These are phyloP conservation scores for Pisolithus microcarpus DNA, from an alignment of 768 basidiomycete species.

Conservation along the genomic window DNA sequence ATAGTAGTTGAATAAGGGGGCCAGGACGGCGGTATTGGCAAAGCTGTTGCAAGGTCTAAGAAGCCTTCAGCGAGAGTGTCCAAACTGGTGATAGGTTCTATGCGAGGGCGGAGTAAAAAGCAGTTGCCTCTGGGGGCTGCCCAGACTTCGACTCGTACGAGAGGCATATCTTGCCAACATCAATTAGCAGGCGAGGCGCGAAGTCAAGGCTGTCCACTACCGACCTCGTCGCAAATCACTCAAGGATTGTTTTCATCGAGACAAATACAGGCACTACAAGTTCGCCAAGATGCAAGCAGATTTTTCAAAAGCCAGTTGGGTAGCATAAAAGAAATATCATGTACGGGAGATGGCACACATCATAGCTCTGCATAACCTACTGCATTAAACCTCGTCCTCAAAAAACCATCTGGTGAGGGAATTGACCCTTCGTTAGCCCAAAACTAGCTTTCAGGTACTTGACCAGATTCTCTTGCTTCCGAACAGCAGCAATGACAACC, in stretches of 20 bases:
- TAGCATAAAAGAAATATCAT: neutral
- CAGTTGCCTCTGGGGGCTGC: constrained; percentile 4
- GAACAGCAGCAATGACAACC: constrained; percentile 73
- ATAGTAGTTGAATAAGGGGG: constrained; percentile 74
- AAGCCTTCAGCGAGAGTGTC: constrained; percentile 52
- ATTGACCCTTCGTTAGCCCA: constrained; percentile 95
- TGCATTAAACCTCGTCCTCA: constrained; percentile 32
- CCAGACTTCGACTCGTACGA: constrained; percentile 9
- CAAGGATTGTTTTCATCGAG: no score
- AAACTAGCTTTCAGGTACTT: constrained; percentile 92
- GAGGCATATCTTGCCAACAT: constrained; percentile 20
- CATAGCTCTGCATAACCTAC: constrained; percentile 19
- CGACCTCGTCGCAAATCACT: no score
- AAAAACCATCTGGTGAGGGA: constrained; percentile 91
- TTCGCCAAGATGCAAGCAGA: no score
- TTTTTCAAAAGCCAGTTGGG: no score
- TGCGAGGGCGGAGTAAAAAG: constrained; percentile 4
- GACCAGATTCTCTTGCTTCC: constrained; percentile 82
- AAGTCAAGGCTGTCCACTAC: no score
- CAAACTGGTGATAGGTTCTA: constrained; percentile 19
- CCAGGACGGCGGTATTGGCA: constrained; percentile 62
- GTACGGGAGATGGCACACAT: constrained; percentile 7
- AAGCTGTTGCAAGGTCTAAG: constrained; percentile 65
- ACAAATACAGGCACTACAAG: no score
- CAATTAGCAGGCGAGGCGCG: neutral